phyloP scores from a whole-genome alignment of 495 filamentous ascomycete genomes.

The Xylaria intraflava region DNA sequence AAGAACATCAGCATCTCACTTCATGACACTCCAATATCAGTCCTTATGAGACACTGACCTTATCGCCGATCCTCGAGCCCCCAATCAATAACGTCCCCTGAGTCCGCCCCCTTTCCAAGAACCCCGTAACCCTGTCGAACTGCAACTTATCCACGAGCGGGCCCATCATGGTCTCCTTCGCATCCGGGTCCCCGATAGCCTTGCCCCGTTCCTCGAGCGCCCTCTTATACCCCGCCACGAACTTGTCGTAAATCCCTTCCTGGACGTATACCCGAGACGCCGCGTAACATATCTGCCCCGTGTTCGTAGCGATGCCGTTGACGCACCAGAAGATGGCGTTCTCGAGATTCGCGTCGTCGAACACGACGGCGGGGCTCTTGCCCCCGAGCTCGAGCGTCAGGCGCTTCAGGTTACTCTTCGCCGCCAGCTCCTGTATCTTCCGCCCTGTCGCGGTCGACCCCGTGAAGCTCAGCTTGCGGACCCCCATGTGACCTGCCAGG shows the following conservation, averaged over 20 bases:
- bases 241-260: slow-evolving; percentile 48
- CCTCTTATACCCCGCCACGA: slow-evolving; percentile 52
- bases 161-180: slow-evolving; percentile 51
- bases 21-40: background rate
- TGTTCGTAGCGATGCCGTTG: slow-evolving; percentile 41
- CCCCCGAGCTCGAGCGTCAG: slow-evolving; percentile 72
- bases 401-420: slow-evolving; percentile 49
- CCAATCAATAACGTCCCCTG: slow-evolving; percentile 55
- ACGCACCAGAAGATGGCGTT: slow-evolving; percentile 63
- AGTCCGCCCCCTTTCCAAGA: slow-evolving; percentile 56
- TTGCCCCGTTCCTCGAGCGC: slow-evolving; percentile 23
- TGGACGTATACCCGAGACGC: slow-evolving; percentile 50
- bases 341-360: slow-evolving; percentile 61
- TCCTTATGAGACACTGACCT: slow-evolving; percentile 29
- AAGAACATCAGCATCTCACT: slow-evolving; percentile 1
- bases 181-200: slow-evolving; percentile 53
- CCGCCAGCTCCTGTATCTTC: slow-evolving; percentile 34
- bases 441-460: slow-evolving; percentile 41
- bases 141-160: slow-evolving; percentile 62
- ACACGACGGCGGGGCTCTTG: slow-evolving; percentile 60
- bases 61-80: slow-evolving; percentile 47
- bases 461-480: slow-evolving; percentile 37
- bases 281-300: slow-evolving; percentile 51
- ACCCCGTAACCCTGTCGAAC: slow-evolving; percentile 53
- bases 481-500: slow-evolving; percentile 33